Conservation (phyloP, 1,284 basidiomycete species). For the Retiboletus fuscus region DNA sequence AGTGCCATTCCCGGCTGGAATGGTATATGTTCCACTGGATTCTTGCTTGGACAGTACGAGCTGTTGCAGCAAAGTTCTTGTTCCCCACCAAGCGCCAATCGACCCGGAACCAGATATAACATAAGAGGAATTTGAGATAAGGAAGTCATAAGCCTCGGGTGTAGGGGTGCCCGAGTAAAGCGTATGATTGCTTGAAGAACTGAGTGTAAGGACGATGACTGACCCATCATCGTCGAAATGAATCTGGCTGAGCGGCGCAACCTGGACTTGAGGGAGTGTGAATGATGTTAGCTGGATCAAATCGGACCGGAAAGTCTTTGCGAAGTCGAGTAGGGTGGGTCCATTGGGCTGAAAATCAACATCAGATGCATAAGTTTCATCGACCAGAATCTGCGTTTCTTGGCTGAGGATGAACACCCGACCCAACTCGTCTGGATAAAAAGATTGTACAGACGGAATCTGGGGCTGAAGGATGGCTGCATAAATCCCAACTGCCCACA, state of each 20-base stretch:
- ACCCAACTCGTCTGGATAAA: constrained; percentile 24
- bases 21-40: constrained; percentile 23
- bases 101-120: constrained; percentile 48
- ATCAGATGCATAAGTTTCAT: constrained; percentile 25
- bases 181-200: constrained; percentile 36
- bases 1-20: constrained; percentile 48
- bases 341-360: constrained; percentile 5
- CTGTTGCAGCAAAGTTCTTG: constrained; percentile 54
- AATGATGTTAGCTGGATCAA: constrained; percentile 38
- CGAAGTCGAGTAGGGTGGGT: constrained; percentile 42
- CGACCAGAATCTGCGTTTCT: constrained; percentile 42
- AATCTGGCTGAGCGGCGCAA: constrained; percentile 9
- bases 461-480: constrained; percentile 34
- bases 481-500: not conserved
- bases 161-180: constrained; percentile 49
- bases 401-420: constrained; percentile 32
- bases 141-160: constrained; percentile 51
- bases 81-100: constrained; percentile 55
- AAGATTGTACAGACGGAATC: constrained; percentile 45
- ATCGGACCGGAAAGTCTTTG: constrained; percentile 41
- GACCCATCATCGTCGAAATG: constrained; percentile 11
- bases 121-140: constrained; percentile 42
- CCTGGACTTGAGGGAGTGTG: constrained; percentile 31
- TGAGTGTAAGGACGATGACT: constrained; percentile 43
- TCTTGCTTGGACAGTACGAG: constrained; percentile 40